These are phyloP conservation scores for Nannochloropsis oceanica DNA, from an alignment of 108 stramenopile genomes.

Conservation along the genomic window DNA sequence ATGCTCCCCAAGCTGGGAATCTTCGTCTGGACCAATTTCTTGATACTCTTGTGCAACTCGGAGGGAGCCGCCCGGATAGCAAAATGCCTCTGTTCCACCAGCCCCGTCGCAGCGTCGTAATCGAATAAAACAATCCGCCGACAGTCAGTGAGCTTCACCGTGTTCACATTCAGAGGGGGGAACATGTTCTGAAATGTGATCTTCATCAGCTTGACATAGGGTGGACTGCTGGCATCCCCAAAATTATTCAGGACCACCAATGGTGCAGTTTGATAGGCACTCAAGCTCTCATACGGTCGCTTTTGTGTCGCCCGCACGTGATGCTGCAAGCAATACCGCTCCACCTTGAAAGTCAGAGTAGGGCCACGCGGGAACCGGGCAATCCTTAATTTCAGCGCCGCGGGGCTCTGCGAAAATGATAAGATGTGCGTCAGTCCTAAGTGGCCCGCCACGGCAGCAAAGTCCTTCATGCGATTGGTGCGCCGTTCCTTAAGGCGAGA, in stretches of 20 bases:
- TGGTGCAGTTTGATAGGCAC: constrained; percentile 40
- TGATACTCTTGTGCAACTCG: constrained; percentile 74
- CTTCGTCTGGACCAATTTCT: constrained; percentile 68
- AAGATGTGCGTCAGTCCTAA: constrained; percentile 88
- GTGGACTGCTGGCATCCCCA: constrained; percentile 54
- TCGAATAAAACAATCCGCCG: constrained; percentile 83
- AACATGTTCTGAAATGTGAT: constrained; percentile 99
- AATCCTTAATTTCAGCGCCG: constrained; percentile 54
- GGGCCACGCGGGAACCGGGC: constrained; percentile 83
- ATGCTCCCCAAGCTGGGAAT: neutral
- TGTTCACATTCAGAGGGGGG: constrained; percentile 87
- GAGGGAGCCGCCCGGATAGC: constrained; percentile 88
- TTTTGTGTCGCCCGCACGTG: constrained; percentile 69
- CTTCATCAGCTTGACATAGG: constrained; percentile 85
- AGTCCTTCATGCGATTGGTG: constrained; percentile 49
- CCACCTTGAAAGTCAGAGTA: constrained; percentile 77
- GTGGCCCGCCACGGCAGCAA: constrained; percentile 48
- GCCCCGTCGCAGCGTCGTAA: constrained; percentile 17
- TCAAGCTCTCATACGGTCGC: constrained; percentile 56
- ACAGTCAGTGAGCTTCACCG: constrained; percentile 75
- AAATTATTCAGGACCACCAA: constrained; percentile 96
- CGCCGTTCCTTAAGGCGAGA: constrained; percentile 51
- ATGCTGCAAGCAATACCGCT: constrained; percentile 59
- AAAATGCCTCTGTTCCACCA: constrained; percentile 85
- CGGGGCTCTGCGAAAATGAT: constrained; percentile 67